Evolutionary conservation across 139 green algal species (phyloP), one percentile per base, ranked within the genome.

Genomic region (Asterochloris sp.): DNA sequence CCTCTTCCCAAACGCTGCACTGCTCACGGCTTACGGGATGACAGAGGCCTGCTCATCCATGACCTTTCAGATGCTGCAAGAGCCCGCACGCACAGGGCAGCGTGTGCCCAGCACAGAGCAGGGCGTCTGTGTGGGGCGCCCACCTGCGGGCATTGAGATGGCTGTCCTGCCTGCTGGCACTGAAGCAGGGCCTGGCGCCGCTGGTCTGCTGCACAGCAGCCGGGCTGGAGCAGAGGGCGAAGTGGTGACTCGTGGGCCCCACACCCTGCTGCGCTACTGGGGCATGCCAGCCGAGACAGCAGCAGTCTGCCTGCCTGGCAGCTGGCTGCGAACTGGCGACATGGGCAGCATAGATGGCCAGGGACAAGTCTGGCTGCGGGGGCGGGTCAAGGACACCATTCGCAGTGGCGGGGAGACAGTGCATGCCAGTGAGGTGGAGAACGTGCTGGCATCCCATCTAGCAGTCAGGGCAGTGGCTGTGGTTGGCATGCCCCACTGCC

Each of bases 351-450:
- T 94, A 11, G 87, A 91, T 78, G 13, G 19, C 14, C n/a, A 74
- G 12, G 92, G 94, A 15, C 60, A 63, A 9, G 83, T 98, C 73
- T 96, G 91, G 92, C 87, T 98, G 76, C 10, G 89, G n/a, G 96
- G 96, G 2, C 85, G 96, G 0, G 73, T 88, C 12, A 98, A 98
- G 80, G 96, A 98, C 82, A 90, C 96, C 85, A 92, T 98, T 54
- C 96, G 96, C 89, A 92, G 78, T 16, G 96, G 96, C 12, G 92
- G 96, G 10, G 96, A 98, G 82, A 98, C 97, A 68, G 95, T 98
- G 64, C 83, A 93, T 62, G 93, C 95, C 0, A 78, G 85, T n/a
- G 93, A 94, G 77, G 90, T 95, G 62, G 91, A 94, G 79, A 69
- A 78, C 0, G 76, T 78, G 0, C 69, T 91, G 64, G 62, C 24